A percentile compares a stretch with the other conserved stretches of the same genome.
phyloP scores from a whole-genome alignment of 2,329 filamentous ascomycete species.

The Aspergillus costaricaensis region DNA sequence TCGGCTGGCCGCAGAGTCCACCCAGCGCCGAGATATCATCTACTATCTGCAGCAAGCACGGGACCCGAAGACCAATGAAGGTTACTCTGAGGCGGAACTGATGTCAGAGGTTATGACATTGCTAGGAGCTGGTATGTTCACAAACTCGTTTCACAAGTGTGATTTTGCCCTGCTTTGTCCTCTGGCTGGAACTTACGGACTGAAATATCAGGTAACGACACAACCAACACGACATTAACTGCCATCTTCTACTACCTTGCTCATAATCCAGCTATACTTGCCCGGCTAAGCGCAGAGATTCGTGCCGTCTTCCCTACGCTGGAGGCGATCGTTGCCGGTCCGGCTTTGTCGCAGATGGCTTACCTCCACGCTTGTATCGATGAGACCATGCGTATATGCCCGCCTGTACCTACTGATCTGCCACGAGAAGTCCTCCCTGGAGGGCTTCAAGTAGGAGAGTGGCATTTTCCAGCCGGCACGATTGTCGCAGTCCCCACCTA shows the following conservation, averaged over 20 bases:
- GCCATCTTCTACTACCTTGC: neutral
- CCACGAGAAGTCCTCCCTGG: constrained; percentile 3
- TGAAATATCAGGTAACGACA: neutral
- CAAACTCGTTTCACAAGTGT: neutral
- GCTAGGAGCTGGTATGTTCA: neutral
- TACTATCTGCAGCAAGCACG: neutral
- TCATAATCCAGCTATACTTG: neutral
- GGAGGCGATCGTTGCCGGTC: neutral
- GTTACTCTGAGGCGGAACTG: neutral
- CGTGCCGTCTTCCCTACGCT: neutral
- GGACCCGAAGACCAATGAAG: neutral
- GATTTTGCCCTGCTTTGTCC: neutral
- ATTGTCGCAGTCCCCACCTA: constrained; percentile 2
- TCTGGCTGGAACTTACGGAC: neutral
- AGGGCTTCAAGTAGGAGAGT: neutral
- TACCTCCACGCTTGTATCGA: constrained; percentile 2
- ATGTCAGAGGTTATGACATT: neutral
- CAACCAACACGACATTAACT: neutral
- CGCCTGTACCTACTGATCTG: neutral
- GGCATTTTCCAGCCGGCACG: neutral
- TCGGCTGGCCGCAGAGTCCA: neutral
- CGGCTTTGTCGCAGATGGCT: neutral
- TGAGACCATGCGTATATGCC: constrained; percentile 5
- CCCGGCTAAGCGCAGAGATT: neutral
- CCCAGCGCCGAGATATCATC: neutral